phyloP scores from a whole-genome alignment of 352 stramenopile species.

The Phytopythium delawarense region DNA sequence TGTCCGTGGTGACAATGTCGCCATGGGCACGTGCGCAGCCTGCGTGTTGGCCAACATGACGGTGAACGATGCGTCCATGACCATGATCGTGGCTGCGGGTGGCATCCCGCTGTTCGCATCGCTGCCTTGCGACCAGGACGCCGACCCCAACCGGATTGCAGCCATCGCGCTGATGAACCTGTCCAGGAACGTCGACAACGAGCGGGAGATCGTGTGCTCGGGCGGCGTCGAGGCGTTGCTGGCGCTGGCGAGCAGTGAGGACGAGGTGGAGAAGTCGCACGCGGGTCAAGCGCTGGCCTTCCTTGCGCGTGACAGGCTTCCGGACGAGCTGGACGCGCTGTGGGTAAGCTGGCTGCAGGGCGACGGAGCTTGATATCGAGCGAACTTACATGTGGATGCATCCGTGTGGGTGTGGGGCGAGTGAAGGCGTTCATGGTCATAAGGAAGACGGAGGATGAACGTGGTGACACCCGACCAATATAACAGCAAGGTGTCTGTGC shows the following conservation, averaged over 20 bases:
- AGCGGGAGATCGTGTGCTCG: not conserved
- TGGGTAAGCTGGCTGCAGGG: not conserved
- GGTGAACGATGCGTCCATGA: constrained; percentile 8
- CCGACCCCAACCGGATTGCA: not conserved
- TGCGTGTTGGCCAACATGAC: constrained; percentile 15
- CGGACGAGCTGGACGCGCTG: not conserved
- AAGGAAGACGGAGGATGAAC: no score
- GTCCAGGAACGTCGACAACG: not conserved
- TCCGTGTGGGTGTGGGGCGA: no score
- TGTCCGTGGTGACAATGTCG: constrained; percentile 2
- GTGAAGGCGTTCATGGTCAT: no score
- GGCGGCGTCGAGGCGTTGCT: not conserved
- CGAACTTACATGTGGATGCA: no score
- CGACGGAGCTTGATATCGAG: not conserved
- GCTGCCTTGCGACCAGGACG: not conserved
- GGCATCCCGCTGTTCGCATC: not conserved
- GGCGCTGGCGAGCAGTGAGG: not conserved
- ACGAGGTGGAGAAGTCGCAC: not conserved
- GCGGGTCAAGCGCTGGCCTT: not conserved
- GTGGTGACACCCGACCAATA: no score
- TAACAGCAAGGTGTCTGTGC: no score
- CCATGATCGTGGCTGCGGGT: not conserved
- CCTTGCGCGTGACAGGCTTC: not conserved
- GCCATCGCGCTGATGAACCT: not conserved
- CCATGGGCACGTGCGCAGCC: constrained; percentile 17